phyloP scores from a whole-genome alignment of 2,329 filamentous ascomycete species.

The Colletotrichum costaricense region DNA sequence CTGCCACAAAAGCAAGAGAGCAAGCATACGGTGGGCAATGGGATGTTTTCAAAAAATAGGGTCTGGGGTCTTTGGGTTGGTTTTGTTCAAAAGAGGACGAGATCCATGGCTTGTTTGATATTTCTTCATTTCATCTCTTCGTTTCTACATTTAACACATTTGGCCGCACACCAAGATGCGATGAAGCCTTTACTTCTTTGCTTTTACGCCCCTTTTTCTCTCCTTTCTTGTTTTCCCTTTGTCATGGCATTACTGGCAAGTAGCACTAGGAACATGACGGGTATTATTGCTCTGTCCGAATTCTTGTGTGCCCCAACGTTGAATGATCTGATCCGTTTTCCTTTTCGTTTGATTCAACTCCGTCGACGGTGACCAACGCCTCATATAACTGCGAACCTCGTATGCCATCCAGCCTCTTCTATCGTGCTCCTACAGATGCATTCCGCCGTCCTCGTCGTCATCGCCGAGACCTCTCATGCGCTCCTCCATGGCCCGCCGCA shows the following conservation, averaged over 20 bases:
- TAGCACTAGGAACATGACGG: slow-evolving; percentile 29
- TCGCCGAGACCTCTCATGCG: slow-evolving; percentile 60
- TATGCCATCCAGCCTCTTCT: background rate
- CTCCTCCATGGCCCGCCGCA: slow-evolving; percentile 66
- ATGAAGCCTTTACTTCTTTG: slow-evolving; percentile 1
- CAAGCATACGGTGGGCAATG: slow-evolving; percentile 12
- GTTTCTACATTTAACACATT: background rate
- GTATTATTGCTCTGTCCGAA: slow-evolving; percentile 24
- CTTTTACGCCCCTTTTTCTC: background rate
- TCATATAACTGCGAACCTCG: slow-evolving; percentile 1
- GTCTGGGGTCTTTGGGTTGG: background rate
- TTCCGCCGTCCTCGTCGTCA: slow-evolving; percentile 63
- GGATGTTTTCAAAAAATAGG: slow-evolving; percentile 13
- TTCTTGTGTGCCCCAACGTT: background rate
- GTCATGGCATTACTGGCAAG: slow-evolving; percentile 35
- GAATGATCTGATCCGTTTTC: background rate
- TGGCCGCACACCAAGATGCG: slow-evolving; percentile 8
- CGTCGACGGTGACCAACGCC: background rate
- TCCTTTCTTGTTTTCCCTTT: background rate
- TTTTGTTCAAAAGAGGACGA: background rate
- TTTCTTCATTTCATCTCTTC: slow-evolving; percentile 6
- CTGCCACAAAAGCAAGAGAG: slow-evolving; percentile 4
- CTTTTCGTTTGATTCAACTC: background rate
- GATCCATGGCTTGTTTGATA: slow-evolving; percentile 25
- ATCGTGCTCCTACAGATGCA: slow-evolving; percentile 66